Evolutionary conservation across 1,139 yeast species (phyloP).

Genomic region (Pichia sp.): DNA sequence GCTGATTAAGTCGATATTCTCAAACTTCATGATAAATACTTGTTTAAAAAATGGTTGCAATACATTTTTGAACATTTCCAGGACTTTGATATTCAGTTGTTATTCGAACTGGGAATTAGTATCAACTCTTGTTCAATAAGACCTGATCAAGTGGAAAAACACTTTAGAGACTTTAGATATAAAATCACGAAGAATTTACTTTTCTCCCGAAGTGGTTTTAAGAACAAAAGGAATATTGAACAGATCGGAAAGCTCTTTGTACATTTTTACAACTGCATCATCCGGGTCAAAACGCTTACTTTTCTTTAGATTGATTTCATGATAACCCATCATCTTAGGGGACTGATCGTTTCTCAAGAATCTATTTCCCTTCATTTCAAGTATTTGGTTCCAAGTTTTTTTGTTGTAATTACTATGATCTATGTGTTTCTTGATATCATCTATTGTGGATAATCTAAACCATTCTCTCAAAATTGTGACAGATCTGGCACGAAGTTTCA

Average conservation of each 20-base stretch:
- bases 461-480: slow-evolving; percentile 25
- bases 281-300: slow-evolving; percentile 21
- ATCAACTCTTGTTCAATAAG: no score
- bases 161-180: no score
- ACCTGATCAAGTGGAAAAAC: no score
- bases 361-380: not conserved
- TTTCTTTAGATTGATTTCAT: slow-evolving; percentile 19
- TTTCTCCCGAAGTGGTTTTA: slow-evolving; percentile 2
- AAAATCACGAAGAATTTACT: not conserved
- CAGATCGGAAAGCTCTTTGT: slow-evolving; percentile 17
- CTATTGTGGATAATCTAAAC: slow-evolving; percentile 24
- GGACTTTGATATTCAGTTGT: no score
- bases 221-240: slow-evolving; percentile 13
- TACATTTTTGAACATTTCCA: no score
- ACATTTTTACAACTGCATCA: slow-evolving; percentile 18
- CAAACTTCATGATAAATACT: no score
- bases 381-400: slow-evolving; percentile 3
- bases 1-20: no score
- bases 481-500: slow-evolving; percentile 22
- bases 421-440: slow-evolving; percentile 16
- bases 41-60: no score
- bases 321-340: slow-evolving; percentile 3
- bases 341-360: not conserved
- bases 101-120: no score
- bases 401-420: slow-evolving; percentile 3